Evolutionary conservation across 2,329 filamentous ascomycete species (phyloP).

Genomic region (Aciculosporium take): DNA sequence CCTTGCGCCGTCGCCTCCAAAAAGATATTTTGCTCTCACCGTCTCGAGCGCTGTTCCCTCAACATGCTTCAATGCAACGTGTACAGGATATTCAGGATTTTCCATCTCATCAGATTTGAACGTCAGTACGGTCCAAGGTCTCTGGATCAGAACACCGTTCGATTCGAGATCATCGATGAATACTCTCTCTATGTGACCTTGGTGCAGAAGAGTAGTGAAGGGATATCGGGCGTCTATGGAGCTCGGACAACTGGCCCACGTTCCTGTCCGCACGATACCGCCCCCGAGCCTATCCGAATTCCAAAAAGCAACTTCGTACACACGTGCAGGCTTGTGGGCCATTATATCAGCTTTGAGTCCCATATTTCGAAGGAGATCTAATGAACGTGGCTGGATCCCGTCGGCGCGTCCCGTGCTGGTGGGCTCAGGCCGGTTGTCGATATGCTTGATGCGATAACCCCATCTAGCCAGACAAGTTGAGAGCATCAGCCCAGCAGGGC

Average conservation of each 20-base stretch:
- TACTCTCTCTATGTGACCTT: slow-evolving; percentile 56
- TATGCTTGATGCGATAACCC: slow-evolving; percentile 92
- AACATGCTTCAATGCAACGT: slow-evolving; percentile 62
- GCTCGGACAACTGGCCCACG: slow-evolving; percentile 77
- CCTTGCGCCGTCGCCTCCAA: slow-evolving; percentile 56
- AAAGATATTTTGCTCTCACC: slow-evolving; percentile 53
- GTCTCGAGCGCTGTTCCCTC: slow-evolving; percentile 58
- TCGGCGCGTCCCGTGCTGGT: slow-evolving; percentile 78
- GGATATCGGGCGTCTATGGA: slow-evolving; percentile 64
- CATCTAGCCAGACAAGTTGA: slow-evolving; percentile 80
- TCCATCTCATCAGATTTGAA: slow-evolving; percentile 44
- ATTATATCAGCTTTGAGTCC: slow-evolving; percentile 78
- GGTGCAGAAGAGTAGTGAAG: slow-evolving; percentile 57
- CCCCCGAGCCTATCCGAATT: slow-evolving; percentile 41
- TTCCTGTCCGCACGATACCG: slow-evolving; percentile 51
- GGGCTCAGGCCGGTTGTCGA: slow-evolving; percentile 78
- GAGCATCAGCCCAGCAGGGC: slow-evolving; percentile 75
- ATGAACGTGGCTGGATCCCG: slow-evolving; percentile 78
- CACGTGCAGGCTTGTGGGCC: slow-evolving; percentile 73
- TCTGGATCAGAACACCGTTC: slow-evolving; percentile 44
- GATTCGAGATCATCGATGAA: slow-evolving; percentile 52
- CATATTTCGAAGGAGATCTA: slow-evolving; percentile 80
- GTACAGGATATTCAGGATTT: slow-evolving; percentile 58
- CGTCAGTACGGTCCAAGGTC: slow-evolving; percentile 49
- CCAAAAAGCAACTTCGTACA: slow-evolving; percentile 68